Evolutionary conservation across 2,329 filamentous ascomycete genomes (phyloP).

Genomic region (Pseudocercospora fijiensis): DNA sequence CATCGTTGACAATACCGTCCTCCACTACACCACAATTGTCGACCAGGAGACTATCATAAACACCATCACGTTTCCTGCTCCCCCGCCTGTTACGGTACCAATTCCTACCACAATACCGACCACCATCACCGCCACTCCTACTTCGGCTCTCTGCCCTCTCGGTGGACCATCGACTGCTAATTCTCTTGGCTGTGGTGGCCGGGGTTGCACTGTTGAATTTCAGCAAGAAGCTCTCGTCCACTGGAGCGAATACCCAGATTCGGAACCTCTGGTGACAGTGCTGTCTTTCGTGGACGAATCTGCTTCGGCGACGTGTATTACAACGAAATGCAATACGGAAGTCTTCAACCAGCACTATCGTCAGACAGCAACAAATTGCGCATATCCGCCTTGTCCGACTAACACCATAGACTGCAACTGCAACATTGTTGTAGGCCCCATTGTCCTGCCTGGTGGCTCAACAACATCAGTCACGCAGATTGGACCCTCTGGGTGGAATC

Average conservation of each 20-base stretch:
- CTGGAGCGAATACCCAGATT: constrained; percentile 18
- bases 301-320: constrained; percentile 24
- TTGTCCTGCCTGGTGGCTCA: constrained; percentile 18
- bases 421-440: constrained; percentile 26
- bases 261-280: constrained; percentile 21
- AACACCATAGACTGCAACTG: constrained; percentile 30
- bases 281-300: constrained; percentile 23
- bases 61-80: not conserved
- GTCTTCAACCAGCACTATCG: constrained; percentile 24
- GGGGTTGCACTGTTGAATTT: constrained; percentile 24
- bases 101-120: not conserved
- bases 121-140: not conserved
- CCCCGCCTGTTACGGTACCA: not conserved
- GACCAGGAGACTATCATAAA: not conserved
- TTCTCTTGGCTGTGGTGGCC: constrained; percentile 19
- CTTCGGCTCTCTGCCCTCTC: not conserved
- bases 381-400: constrained; percentile 28
- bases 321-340: constrained; percentile 26
- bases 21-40: not conserved
- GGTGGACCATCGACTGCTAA: too few relatives aligned
- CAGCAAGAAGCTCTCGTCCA: constrained; percentile 21
- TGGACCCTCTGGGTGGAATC: constrained; percentile 24
- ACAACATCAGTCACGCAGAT: constrained; percentile 28
- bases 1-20: not conserved
- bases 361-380: too few relatives aligned